Evolutionary conservation across 2,329 filamentous ascomycete genomes (phyloP), one percentile per base, ranked within the genome.

Genomic region (Fusarium acutatum): DNA sequence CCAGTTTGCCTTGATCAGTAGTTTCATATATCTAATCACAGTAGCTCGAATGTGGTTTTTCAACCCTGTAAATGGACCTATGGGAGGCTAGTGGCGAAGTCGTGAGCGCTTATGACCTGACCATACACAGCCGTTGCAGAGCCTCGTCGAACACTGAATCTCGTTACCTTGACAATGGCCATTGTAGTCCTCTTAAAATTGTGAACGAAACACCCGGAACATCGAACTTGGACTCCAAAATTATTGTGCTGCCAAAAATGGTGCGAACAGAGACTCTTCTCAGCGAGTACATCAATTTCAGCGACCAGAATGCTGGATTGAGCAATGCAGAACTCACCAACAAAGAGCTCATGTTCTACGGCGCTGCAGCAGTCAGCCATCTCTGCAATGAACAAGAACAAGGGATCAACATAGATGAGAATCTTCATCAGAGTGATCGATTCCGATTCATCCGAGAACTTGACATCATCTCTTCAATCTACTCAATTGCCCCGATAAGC

Each of bases 211-310:
- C 11, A 6, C 6, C 2, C 3, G 0, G 4, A 18, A 2, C 6
- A 28, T 12, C 5, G 10, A n/a, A 17, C 2, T 4, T 34, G 3
- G n/a, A 7, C 20, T 18, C 2, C 14, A 30, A 7, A 9, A 7
- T 28, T 17, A 11, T 17, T 7, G 18, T 5, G 15, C 22, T 5
- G 5, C 18, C 32, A 64, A 9, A 9, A 6, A 64, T 64, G 62
- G 14, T 22, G 7, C 37, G 18, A 28, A 22, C 24, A 38, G 26
- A 64, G 18, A 44, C 62, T 34, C 49, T 64, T 20, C 32, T 53
- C 11, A 34, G 59, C 20, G 59, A 56, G 10, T 65, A 64, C 59
- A 46, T 64, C 32, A 65, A 65, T 18, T 65, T 65, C 3, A 17
- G 7, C 7, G 59, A 65, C 7, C 62, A 65, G 24, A 54, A 54